Percentiles rank a stretch among this genome's conserved stretches.
Evolutionary conservation across 148 eudicot genomes (phyloP).

Genomic region (Silene latifolia): DNA sequence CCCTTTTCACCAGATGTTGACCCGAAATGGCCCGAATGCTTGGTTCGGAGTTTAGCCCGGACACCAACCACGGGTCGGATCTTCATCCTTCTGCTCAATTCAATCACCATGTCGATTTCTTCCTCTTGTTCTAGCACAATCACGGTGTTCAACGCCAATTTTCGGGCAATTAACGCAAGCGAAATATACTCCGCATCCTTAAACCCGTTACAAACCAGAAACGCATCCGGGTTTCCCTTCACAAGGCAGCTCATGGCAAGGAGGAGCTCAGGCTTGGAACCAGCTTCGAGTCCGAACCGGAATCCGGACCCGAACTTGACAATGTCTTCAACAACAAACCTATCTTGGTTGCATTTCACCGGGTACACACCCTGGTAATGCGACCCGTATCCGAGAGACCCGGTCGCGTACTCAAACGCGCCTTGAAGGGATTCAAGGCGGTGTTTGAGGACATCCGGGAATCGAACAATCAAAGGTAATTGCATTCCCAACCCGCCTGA

Average conservation of each 20-base stretch:
- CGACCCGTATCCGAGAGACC: conserved; percentile 46
- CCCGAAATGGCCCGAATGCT: conserved; percentile 89
- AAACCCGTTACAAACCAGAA: conserved; percentile 82
- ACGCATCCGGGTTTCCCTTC: conserved; percentile 60
- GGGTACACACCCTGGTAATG: conserved; percentile 97
- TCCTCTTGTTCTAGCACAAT: conserved; percentile 90
- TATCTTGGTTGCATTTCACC: conserved; percentile 85
- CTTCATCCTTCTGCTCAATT: conserved; percentile 45
- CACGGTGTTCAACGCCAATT: conserved; percentile 58
- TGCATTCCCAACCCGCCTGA: conserved; percentile 71
- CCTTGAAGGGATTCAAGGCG: conserved; percentile 66
- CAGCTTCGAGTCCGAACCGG: conserved; percentile 89
- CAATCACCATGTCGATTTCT: conserved; percentile 69
- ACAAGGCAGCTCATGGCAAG: conserved; percentile 75
- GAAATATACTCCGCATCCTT: conserved; percentile 80
- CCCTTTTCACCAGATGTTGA: conserved; percentile 97
- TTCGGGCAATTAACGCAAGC: conserved; percentile 67
- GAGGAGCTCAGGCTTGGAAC: conserved; percentile 93
- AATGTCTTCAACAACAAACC: conserved; percentile 80
- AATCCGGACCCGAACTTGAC: conserved; percentile 67
- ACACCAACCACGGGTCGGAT: conserved; percentile 76
- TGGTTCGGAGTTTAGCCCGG: conserved; percentile 87
- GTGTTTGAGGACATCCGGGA: conserved; percentile 74
- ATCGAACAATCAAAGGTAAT: conserved; percentile 68
- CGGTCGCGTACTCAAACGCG: conserved; percentile 64